Conservation (phyloP, 805 yeast species). For the Lachancea quebecensis region DNA sequence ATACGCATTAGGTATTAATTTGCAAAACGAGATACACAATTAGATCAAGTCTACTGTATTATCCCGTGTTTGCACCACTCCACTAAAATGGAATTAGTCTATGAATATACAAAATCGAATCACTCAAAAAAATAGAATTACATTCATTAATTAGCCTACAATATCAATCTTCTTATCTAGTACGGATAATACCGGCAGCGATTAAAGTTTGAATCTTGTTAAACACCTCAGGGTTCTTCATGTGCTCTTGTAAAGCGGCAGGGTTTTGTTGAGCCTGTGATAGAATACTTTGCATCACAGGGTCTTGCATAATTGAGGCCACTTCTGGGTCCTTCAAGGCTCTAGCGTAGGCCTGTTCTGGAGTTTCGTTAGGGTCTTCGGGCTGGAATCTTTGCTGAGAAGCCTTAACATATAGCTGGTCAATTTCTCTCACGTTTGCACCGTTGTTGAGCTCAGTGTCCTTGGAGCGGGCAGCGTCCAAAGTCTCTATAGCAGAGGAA, state of each 20-base stretch:
- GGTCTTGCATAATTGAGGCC: conserved; percentile 80
- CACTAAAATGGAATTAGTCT: too few relatives aligned
- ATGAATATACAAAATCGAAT: neutral
- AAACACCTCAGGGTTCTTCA: conserved; percentile 90
- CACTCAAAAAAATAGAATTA: neutral
- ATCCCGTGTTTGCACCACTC: too few relatives aligned
- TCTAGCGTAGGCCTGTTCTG: conserved; percentile 90
- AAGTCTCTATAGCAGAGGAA: conserved; percentile 72
- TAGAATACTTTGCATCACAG: conserved; percentile 91
- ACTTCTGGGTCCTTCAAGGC: conserved; percentile 92
- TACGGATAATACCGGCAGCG: conserved; percentile 85
- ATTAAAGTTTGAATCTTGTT: conserved; percentile 82
- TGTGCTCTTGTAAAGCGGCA: conserved; percentile 94
- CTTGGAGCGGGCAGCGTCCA: conserved; percentile 67
- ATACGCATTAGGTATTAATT: too few relatives aligned
- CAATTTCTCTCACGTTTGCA: conserved; percentile 66
- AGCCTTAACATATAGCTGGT: conserved; percentile 73
- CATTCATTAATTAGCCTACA: neutral
- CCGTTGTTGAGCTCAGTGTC: conserved; percentile 62
- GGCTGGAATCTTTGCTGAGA: conserved; percentile 72
- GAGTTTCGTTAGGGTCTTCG: conserved; percentile 74
- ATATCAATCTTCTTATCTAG: conserved; percentile 1
- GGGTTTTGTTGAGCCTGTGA: conserved; percentile 93
- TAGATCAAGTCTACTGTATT: too few relatives aligned
- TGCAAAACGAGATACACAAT: too few relatives aligned